Conservation (phyloP, 352 stramenopile species). For the Globisporangium canariense region DNA sequence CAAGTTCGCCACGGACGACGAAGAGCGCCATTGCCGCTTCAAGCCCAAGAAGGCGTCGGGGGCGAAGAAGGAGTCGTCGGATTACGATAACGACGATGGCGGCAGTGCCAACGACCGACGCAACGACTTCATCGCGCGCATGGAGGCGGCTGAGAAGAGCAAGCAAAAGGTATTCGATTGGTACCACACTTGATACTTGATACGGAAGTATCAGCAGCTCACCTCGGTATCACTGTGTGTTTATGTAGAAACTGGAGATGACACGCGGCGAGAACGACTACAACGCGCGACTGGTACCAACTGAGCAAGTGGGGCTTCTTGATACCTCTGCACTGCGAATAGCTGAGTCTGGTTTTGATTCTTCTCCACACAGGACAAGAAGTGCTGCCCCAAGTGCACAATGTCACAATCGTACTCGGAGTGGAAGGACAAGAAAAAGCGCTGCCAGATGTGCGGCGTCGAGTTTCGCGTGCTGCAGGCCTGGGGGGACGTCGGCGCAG, state of each 20-base stretch:
- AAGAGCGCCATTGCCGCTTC: slow-evolving; percentile 75
- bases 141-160: slow-evolving; percentile 78
- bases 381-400: slow-evolving; percentile 65
- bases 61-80: slow-evolving; percentile 23
- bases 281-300: slow-evolving; percentile 43
- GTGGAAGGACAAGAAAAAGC: slow-evolving; percentile 86
- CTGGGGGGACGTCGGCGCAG: slow-evolving; percentile 65
- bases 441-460: slow-evolving; percentile 72
- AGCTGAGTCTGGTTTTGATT: background rate
- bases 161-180: slow-evolving; percentile 50
- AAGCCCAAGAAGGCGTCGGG: slow-evolving; percentile 25
- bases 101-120: background rate
- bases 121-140: slow-evolving; percentile 62
- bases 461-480: slow-evolving; percentile 71
- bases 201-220: background rate
- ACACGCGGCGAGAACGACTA: slow-evolving; percentile 79
- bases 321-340: background rate
- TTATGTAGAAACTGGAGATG: slow-evolving; percentile 60
- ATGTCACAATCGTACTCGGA: slow-evolving; percentile 77
- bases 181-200: background rate
- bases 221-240: background rate
- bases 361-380: slow-evolving; percentile 55
- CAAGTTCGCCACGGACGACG: slow-evolving; percentile 69
- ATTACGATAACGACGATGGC: slow-evolving; percentile 25
- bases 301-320: background rate